Percentiles rank a stretch among this genome's conserved stretches.
Conservation (phyloP, 2,329 filamentous ascomycete genomes). For the Berkeleyomyces basicola region DNA sequence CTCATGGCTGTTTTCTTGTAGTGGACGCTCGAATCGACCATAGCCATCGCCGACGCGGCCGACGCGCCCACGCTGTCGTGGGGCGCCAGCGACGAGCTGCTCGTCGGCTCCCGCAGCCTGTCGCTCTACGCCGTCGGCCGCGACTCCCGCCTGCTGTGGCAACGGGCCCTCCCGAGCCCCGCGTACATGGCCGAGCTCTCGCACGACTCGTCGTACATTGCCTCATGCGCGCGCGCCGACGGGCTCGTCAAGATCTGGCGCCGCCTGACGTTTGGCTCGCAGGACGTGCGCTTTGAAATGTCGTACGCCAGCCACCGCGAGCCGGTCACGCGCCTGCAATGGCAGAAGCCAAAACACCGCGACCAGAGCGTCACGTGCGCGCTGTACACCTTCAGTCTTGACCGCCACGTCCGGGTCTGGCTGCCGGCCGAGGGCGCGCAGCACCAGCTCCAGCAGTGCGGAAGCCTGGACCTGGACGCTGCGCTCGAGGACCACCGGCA, state of each 20-base stretch:
- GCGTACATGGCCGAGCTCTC: conserved; percentile 64
- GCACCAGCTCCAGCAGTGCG: conserved; percentile 64
- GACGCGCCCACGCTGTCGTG: conserved; percentile 49
- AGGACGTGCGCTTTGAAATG: conserved; percentile 77
- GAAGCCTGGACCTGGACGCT: conserved; percentile 56
- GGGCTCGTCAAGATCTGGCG: conserved; percentile 86
- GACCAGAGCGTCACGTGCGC: conserved; percentile 74
- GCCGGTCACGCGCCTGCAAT: conserved; percentile 66
- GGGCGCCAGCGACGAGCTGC: conserved; percentile 71
- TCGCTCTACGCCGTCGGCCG: conserved; percentile 45
- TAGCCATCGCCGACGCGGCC: conserved; percentile 26
- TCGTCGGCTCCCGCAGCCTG: conserved; percentile 56
- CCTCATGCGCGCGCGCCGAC: conserved; percentile 63
- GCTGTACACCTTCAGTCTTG: conserved; percentile 74
- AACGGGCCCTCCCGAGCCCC: conserved; percentile 53
- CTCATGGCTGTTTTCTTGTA: conserved; percentile 18
- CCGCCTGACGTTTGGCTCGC: conserved; percentile 63
- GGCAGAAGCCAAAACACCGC: conserved; percentile 61
- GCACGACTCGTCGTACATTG: conserved; percentile 74
- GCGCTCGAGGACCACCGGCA: conserved; percentile 39
- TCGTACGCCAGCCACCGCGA: conserved; percentile 76
- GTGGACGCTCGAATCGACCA: conserved; percentile 49
- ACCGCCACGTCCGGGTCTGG: conserved; percentile 72
- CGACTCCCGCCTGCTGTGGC: conserved; percentile 49
- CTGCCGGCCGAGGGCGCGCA: conserved; percentile 50